A percentile compares a stretch with the other conserved stretches of the same genome.
These are phyloP conservation scores for Thoreauomyces humboldtii DNA, from an alignment of 192 early-diverging fungal species.

Conservation along the genomic window DNA sequence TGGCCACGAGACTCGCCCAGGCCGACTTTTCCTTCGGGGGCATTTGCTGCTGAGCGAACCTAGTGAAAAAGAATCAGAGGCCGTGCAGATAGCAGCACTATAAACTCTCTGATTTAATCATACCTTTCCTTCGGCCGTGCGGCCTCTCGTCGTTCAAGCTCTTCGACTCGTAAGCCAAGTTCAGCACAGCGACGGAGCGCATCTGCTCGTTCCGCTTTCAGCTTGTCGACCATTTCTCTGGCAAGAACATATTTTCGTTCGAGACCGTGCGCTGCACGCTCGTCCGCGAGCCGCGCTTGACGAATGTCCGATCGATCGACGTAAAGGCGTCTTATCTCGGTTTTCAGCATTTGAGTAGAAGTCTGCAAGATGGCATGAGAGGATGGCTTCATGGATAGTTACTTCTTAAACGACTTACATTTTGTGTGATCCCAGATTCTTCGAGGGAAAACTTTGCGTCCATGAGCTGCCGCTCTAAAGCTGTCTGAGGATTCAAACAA, in stretches of 20 bases:
- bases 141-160: slow-evolving; percentile 22
- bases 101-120: too few species aligned
- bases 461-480: slow-evolving; percentile 40
- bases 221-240: slow-evolving; percentile 43
- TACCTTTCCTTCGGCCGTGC: too few species aligned
- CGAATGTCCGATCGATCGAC: slow-evolving; percentile 25
- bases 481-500: slow-evolving; percentile 31
- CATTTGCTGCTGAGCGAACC: too few species aligned
- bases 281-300: slow-evolving; percentile 30
- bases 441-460: slow-evolving; percentile 39
- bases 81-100: too few species aligned
- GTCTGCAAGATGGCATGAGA: slow-evolving; percentile 35
- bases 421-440: slow-evolving; percentile 40
- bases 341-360: slow-evolving; percentile 43
- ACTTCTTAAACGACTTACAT: slow-evolving; percentile 29
- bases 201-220: slow-evolving; percentile 36
- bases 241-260: slow-evolving; percentile 44
- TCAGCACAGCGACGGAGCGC: background rate
- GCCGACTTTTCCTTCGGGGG: too few species aligned
- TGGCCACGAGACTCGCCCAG: too few species aligned
- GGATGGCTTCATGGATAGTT: too few species aligned
- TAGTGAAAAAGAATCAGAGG: too few species aligned
- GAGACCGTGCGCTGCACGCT: slow-evolving; percentile 28
- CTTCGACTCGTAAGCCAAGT: background rate
- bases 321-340: slow-evolving; percentile 45